These are phyloP conservation scores for Torulaspora pretoriensis DNA, from an alignment of 1,139 yeast species.

Conservation along the genomic window DNA sequence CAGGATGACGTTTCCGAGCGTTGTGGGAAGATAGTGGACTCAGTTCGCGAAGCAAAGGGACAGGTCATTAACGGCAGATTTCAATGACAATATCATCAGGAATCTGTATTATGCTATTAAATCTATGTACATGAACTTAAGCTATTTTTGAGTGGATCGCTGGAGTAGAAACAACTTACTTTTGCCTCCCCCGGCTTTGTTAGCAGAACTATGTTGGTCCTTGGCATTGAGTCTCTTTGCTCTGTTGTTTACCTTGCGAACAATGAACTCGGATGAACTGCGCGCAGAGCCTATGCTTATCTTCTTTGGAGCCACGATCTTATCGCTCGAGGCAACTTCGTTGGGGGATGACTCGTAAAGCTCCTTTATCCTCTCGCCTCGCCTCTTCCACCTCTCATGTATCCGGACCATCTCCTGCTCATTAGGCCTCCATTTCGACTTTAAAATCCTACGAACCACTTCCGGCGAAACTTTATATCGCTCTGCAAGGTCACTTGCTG, in stretches of 20 bases:
- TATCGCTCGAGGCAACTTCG: not conserved
- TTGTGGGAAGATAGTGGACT: constrained; percentile 14
- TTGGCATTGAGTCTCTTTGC: not conserved
- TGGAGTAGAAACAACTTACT: constrained; percentile 13
- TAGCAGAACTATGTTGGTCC: not conserved
- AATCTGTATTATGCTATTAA: constrained; percentile 1
- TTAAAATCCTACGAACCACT: constrained; percentile 72
- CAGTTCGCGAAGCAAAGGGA: constrained; percentile 33
- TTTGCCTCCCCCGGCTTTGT: not conserved
- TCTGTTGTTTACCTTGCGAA: constrained; percentile 5
- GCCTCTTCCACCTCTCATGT: constrained; percentile 47
- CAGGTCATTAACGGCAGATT: constrained; percentile 33
- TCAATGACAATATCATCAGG: constrained; percentile 10
- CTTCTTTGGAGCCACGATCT: constrained; percentile 6
- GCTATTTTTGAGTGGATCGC: not conserved
- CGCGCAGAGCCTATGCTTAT: constrained; percentile 14
- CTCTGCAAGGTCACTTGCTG: constrained; percentile 56
- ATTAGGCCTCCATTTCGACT: constrained; percentile 72
- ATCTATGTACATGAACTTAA: constrained; percentile 4
- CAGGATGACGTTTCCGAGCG: constrained; percentile 6
- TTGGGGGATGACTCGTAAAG: constrained; percentile 15
- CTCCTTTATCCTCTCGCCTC: constrained; percentile 39
- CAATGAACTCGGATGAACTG: constrained; percentile 8
- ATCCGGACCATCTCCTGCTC: constrained; percentile 46
- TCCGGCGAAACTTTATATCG: constrained; percentile 76